phyloP scores from a whole-genome alignment of 805 yeast genomes.

The Millerago galiae region DNA sequence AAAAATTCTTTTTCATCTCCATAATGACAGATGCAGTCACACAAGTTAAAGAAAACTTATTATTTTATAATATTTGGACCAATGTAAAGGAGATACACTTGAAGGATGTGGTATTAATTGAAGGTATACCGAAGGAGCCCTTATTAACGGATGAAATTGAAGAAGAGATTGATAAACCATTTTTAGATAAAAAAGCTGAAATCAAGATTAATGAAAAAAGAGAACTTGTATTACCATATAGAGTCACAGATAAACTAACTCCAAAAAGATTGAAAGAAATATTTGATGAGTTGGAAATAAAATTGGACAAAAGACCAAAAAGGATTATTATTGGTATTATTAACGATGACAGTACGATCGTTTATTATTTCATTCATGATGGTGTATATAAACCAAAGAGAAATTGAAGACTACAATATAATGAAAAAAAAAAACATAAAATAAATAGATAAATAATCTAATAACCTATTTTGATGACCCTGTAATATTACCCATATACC shows the following conservation, averaged over 20 bases:
- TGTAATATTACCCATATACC: no score
- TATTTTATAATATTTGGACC: constrained; percentile 20
- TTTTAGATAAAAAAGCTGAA: background rate
- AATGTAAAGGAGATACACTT: constrained; percentile 12
- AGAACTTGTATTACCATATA: constrained; percentile 31
- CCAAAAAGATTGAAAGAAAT: constrained; percentile 33
- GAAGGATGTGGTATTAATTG: constrained; percentile 4
- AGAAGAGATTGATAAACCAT: background rate
- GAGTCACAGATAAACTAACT: constrained; percentile 26
- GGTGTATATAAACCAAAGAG: constrained; percentile 62
- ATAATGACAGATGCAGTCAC: constrained; percentile 1
- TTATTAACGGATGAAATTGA: constrained; percentile 13
- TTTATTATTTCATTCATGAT: constrained; percentile 61
- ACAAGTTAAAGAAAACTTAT: constrained; percentile 19
- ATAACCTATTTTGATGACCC: background rate
- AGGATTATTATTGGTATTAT: constrained; percentile 49
- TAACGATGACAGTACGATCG: constrained; percentile 62
- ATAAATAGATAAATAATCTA: background rate
- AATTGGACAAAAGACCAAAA: constrained; percentile 27
- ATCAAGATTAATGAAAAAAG: constrained; percentile 1
- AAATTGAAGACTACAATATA: constrained; percentile 21
- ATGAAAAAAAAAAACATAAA: constrained; percentile 3
- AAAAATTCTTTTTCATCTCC: background rate
- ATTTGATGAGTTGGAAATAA: constrained; percentile 27
- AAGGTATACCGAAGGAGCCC: constrained; percentile 21